Percentiles rank a stretch among this genome's conserved stretches.
These are phyloP conservation scores for Plantago elongata DNA, from an alignment of 257 asterid genomes.

Conservation along the genomic window DNA sequence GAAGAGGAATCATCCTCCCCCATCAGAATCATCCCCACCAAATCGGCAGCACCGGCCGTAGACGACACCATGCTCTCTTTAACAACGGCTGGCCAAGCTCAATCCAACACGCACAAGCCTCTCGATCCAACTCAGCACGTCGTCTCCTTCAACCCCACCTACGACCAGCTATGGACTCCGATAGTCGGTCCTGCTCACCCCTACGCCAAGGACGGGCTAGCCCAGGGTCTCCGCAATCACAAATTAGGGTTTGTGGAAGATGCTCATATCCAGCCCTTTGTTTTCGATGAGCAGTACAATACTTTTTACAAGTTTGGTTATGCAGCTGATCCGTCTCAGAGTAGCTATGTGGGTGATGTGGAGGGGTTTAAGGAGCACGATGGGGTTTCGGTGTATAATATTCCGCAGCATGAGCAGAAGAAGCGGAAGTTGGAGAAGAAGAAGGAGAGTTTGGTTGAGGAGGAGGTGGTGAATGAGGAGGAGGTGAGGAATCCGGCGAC, in stretches of 20 bases:
- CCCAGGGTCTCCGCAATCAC: slow-evolving; percentile 94
- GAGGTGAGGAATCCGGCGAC: slow-evolving; percentile 76
- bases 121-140: slow-evolving; percentile 86
- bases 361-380: slow-evolving; percentile 48
- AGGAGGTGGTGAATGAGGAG: slow-evolving; percentile 33
- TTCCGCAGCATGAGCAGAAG: slow-evolving; percentile 79
- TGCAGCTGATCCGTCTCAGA: slow-evolving; percentile 90
- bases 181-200: slow-evolving; percentile 93
- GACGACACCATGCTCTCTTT: slow-evolving; percentile 91
- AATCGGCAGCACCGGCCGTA: slow-evolving; percentile 86
- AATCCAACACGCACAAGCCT: slow-evolving; percentile 50
- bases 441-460: slow-evolving; percentile 66
- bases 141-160: slow-evolving; percentile 87
- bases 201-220: slow-evolving; percentile 92
- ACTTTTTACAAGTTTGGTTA: slow-evolving; percentile 87
- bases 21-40: slow-evolving; percentile 75
- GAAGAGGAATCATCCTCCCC: slow-evolving; percentile 21
- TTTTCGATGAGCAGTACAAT: slow-evolving; percentile 93
- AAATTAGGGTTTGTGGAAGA: slow-evolving; percentile 90
- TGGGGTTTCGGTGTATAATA: slow-evolving; percentile 75
- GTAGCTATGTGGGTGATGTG: slow-evolving; percentile 67
- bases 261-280: slow-evolving; percentile 71
- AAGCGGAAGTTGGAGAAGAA: slow-evolving; percentile 74
- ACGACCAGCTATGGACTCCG: slow-evolving; percentile 96
- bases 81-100: slow-evolving; percentile 60